Base-by-base conservation (phyloP, 192 early-diverging fungal genomes). In the Funneliformis geosporum region DNA sequence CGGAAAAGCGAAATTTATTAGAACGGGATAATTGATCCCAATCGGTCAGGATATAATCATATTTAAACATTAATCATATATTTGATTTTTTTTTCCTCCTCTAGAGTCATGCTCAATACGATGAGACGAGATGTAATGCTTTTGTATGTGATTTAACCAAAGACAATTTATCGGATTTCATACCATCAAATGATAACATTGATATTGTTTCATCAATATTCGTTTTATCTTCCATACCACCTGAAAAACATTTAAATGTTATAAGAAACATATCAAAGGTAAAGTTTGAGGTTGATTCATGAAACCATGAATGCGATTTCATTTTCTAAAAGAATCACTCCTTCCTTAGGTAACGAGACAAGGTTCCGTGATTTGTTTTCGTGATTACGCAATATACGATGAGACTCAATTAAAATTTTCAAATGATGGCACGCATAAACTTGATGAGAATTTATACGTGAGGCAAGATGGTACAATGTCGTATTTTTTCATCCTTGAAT, bases 311-410 rank as follows among this genome's bases (percentile, higher is more conserved):
- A n/a, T n/a, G n/a, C n/a, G n/a, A n/a, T n/a, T n/a, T n/a, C n/a
- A n/a, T n/a, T n/a, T n/a, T 5, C 42, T 55, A 16, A 55, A 55
- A 55, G 5, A n/a, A n/a, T n/a, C n/a, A n/a, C n/a, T n/a, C n/a
- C 18, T 55, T 21, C 18, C 25, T 27, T 16, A 80, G 79, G 80
- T 85, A 2, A 80, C 99, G 66, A 96, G 94, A 79, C 92, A 96
- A 0, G 97, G 96, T 42, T 96, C 96, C 4, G 83, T 90, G n/a
- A 82, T 99, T 0, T 84, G 98, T 61, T 96, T 99, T 84, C 86
- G 98, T 61, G 98, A 99, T 84, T 99, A 99, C 83, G 98, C 93
- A 5, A 81, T 97, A 7, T 98, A 97, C 83, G 98, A 99, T 82
- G 90, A 96, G 75, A 95, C 98, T 10, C 97, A 99, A 82, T 87